Percentiles rank a stretch among this genome's conserved stretches.
phyloP scores from a whole-genome alignment of 2,329 filamentous ascomycete species.

The Colletotrichum karsti region DNA sequence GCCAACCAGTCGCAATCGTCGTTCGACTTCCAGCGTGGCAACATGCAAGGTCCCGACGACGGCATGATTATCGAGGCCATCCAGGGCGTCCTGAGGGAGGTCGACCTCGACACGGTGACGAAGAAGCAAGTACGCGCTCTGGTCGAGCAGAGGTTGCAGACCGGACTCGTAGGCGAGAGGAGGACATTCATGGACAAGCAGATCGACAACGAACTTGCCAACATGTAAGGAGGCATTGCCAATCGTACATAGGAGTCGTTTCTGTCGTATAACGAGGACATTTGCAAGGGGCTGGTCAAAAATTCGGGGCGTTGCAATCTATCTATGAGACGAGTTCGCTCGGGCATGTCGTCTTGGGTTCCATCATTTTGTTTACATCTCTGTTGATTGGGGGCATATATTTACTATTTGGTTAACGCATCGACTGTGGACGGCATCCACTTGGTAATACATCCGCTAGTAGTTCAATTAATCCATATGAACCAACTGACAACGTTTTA shows the following conservation, averaged over 20 bases:
- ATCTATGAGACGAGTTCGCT: conserved; percentile 11
- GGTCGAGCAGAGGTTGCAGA: conserved; percentile 93
- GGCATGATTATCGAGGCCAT: conserved; percentile 84
- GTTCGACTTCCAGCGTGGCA: conserved; percentile 69
- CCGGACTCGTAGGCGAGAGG: conserved; percentile 85
- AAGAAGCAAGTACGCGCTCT: conserved; percentile 96
- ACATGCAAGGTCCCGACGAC: conserved; percentile 76
- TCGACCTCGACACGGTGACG: conserved; percentile 95
- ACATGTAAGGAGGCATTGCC: conserved; percentile 80
- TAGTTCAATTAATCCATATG: conserved; percentile 13
- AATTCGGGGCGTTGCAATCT: conserved; percentile 22
- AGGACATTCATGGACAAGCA: conserved; percentile 89
- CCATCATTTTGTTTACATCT: neutral
- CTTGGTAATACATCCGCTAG: conserved; percentile 24
- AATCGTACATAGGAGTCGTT: conserved; percentile 22
- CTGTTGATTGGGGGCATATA: conserved; percentile 1
- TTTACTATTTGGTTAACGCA: neutral
- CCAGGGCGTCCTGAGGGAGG: conserved; percentile 81
- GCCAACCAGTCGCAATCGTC: conserved; percentile 59
- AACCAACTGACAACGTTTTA: neutral
- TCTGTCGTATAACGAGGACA: conserved; percentile 15
- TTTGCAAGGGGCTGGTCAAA: conserved; percentile 8
- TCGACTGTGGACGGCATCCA: conserved; percentile 12
- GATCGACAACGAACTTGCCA: conserved; percentile 93
- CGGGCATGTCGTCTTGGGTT: neutral